Evolutionary conservation across 1,139 yeast genomes (phyloP).

Genomic region (Pichia sp.): DNA sequence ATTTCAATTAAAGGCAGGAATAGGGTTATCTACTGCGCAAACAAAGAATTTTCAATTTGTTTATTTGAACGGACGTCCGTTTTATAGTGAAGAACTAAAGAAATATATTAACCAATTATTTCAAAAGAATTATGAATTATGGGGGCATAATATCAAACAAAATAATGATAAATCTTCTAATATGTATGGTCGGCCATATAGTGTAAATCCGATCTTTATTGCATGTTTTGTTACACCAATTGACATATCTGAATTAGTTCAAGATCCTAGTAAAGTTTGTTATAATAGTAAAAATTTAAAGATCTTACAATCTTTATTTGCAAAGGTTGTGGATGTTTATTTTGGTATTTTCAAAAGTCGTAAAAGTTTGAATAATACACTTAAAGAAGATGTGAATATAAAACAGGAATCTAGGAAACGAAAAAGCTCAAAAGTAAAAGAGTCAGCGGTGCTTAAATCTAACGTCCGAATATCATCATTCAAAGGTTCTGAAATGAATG

Average conservation of each 20-base stretch:
- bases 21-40: conserved; percentile 31
- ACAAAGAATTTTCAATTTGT: conserved; percentile 41
- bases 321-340: conserved; percentile 30
- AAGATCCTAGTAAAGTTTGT: conserved; percentile 37
- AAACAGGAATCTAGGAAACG: conserved; percentile 7
- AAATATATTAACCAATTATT: conserved; percentile 28
- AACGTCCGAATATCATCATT: conserved; percentile 3
- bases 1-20: conserved; percentile 26
- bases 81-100: conserved; percentile 26
- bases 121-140: conserved; percentile 13
- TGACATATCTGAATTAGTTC: conserved; percentile 35
- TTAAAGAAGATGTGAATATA: not conserved
- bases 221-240: conserved; percentile 33
- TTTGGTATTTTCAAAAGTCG: conserved; percentile 11
- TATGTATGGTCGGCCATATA: conserved; percentile 29
- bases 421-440: not conserved
- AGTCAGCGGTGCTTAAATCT: conserved; percentile 4
- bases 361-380: not conserved
- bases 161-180: conserved; percentile 7
- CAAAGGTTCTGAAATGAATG: conserved; percentile 1
- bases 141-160: conserved; percentile 8
- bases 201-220: conserved; percentile 36
- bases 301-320: conserved; percentile 31
- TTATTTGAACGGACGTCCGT: conserved; percentile 40
- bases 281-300: conserved; percentile 29